Evolutionary conservation across 2,329 filamentous ascomycete species (phyloP).

Genomic region (Allantophomopsis cytisporea): DNA sequence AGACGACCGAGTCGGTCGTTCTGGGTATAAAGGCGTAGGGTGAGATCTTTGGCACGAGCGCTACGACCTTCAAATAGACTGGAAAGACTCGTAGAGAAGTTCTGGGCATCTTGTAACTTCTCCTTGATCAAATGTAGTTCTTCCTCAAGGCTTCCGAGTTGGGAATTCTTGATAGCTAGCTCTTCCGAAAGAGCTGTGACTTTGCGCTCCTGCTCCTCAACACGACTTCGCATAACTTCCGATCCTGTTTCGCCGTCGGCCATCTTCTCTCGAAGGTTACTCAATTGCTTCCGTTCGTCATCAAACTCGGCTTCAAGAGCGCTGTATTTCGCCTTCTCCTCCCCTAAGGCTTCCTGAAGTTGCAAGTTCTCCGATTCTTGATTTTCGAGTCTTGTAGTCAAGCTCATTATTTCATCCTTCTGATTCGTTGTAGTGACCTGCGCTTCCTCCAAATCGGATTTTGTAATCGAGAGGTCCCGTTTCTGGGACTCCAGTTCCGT

Average conservation of each 20-base stretch:
- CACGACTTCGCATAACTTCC: constrained; percentile 59
- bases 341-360: constrained; percentile 37
- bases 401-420: constrained; percentile 39
- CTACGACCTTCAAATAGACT: constrained; percentile 57
- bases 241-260: constrained; percentile 76
- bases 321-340: constrained; percentile 37
- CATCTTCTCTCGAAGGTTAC: constrained; percentile 54
- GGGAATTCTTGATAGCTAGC: constrained; percentile 62
- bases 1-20: constrained; percentile 75
- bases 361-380: constrained; percentile 37
- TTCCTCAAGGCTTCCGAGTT: constrained; percentile 61
- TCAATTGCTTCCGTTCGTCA: constrained; percentile 57
- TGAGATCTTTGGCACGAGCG: constrained; percentile 66
- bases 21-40: constrained; percentile 68
- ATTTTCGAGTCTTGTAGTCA: constrained; percentile 35
- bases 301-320: constrained; percentile 42
- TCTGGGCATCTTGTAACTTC: constrained; percentile 41
- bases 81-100: constrained; percentile 33
- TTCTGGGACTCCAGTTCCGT: constrained; percentile 47
- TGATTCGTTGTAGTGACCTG: constrained; percentile 39
- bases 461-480: constrained; percentile 43
- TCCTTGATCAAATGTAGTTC: constrained; percentile 58
- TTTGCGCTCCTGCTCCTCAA: constrained; percentile 64
- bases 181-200: constrained; percentile 54
- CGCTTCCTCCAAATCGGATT: constrained; percentile 47